A percentile compares a stretch with the other conserved stretches of the same genome.
Evolutionary conservation across 192 early-diverging fungal genomes (phyloP).

Genomic region (Coemansia erecta): DNA sequence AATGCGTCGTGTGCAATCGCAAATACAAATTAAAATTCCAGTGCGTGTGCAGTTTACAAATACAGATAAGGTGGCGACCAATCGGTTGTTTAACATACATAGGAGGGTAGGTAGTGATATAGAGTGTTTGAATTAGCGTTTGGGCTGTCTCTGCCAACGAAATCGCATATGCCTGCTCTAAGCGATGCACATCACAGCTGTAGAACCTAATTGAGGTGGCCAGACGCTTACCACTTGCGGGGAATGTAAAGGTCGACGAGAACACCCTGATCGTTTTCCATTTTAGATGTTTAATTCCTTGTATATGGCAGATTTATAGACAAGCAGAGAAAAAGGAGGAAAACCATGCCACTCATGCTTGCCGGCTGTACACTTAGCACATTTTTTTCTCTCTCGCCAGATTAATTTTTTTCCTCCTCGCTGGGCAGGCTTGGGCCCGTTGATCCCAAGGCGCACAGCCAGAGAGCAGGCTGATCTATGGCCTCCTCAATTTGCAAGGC

Average conservation of each 20-base stretch:
- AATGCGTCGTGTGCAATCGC: too few relatives aligned
- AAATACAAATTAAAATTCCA: too few relatives aligned
- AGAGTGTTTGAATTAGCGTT: too few relatives aligned
- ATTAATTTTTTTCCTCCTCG: conserved; percentile 1
- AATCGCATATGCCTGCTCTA: too few relatives aligned
- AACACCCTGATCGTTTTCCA: conserved; percentile 49
- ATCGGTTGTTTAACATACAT: background rate
- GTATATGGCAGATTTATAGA: conserved; percentile 20
- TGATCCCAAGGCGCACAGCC: background rate
- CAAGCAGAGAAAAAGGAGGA: conserved; percentile 37
- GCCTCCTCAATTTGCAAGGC: background rate
- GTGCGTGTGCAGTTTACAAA: background rate
- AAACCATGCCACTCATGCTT: conserved; percentile 3
- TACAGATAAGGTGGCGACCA: background rate
- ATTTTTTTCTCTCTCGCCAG: conserved; percentile 3
- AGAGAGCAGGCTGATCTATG: background rate
- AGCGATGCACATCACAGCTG: too few relatives aligned
- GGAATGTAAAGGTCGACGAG: conserved; percentile 90
- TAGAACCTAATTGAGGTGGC: background rate
- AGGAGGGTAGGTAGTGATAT: too few relatives aligned
- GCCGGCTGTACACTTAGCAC: background rate
- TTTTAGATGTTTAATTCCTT: conserved; percentile 27
- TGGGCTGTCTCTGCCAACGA: too few relatives aligned
- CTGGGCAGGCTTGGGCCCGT: background rate
- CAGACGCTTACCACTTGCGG: conserved; percentile 80